These are phyloP conservation scores for Sphagnum tenellum DNA, from an alignment of 225 moss, liverwort and hornwort genomes.

Conservation along the genomic window DNA sequence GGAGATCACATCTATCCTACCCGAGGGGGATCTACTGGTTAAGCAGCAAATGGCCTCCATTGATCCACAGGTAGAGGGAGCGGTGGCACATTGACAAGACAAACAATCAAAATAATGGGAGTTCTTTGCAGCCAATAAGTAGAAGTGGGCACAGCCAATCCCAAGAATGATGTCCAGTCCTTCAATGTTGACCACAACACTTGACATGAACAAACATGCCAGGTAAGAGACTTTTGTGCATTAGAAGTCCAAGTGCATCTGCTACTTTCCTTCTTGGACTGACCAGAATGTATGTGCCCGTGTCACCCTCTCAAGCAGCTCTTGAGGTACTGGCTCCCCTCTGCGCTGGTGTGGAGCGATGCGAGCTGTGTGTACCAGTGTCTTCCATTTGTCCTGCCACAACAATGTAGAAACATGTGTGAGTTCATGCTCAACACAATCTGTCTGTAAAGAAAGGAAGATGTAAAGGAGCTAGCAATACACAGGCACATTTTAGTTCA, in stretches of 20 bases:
- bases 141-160: no score
- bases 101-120: no score
- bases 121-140: no score
- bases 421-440: background rate
- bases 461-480: background rate
- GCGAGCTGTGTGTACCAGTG: slow-evolving; percentile 60
- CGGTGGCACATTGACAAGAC: no score
- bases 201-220: no score
- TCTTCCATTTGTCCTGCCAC: slow-evolving; percentile 63
- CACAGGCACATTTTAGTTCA: background rate
- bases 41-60: no score
- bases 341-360: slow-evolving; percentile 65
- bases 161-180: no score
- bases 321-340: slow-evolving; percentile 60
- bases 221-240: background rate
- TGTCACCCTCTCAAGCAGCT: slow-evolving; percentile 55
- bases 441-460: background rate
- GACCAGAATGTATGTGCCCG: slow-evolving; percentile 55
- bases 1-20: no score
- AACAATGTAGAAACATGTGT: background rate
- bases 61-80: no score
- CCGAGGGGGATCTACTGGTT: no score
- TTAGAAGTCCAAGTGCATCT: slow-evolving; percentile 56
- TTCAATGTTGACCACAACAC: no score
- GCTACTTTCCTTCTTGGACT: slow-evolving; percentile 64